Base-by-base conservation (phyloP, 805 yeast genomes). In the Geotrichum ghanense region DNA sequence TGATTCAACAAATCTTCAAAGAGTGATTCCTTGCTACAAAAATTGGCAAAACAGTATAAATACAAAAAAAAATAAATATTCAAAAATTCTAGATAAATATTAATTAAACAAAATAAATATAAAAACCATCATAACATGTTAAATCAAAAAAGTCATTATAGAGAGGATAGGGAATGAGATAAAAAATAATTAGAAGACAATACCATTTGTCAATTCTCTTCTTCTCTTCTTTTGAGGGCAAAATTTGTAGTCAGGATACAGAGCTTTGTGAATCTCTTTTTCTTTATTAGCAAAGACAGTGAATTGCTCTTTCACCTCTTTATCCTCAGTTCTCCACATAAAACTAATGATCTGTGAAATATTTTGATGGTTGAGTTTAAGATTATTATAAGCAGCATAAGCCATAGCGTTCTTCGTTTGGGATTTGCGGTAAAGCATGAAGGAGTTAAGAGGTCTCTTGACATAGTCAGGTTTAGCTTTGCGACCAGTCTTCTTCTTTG, bases 361-460 rank as follows among this genome's bases (percentile, higher is more conserved):
- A 24, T 61, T 49, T 51, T 69, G 73, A 47, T 71, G 72, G 50
- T 71, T 68, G 45, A 70, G 59, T 52, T 63, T 66, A 49, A 55
- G 52, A 40, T 52, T 56, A 45, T 48, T 47, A 40, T 56, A 51
- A 31, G 56, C 49, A 14, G 61, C 59, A 41, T 60, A 56, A 3
- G 61, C 56, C 48, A 65, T 58, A 16, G 71, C 69, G 9, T 65
- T 65, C 50, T 68, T 70, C 16, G 71, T 66, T 64, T 70, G 68
- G 3, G 68, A 53, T 19, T 68, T 59, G 44, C 75, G 61, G 52
- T 72, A 72, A 7, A 72, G 59, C 76, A 72, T 71, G 51, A 69
- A 72, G 22, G 72, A 66, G 56, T 72, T 72, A 47, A 71, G 59
- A 0, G 76, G 76, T 39, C 76, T 63, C 51, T 71, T 72, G 42